Base-by-base conservation (phyloP, 176 grass and related monocot species). In the Oryza meyeriana region DNA sequence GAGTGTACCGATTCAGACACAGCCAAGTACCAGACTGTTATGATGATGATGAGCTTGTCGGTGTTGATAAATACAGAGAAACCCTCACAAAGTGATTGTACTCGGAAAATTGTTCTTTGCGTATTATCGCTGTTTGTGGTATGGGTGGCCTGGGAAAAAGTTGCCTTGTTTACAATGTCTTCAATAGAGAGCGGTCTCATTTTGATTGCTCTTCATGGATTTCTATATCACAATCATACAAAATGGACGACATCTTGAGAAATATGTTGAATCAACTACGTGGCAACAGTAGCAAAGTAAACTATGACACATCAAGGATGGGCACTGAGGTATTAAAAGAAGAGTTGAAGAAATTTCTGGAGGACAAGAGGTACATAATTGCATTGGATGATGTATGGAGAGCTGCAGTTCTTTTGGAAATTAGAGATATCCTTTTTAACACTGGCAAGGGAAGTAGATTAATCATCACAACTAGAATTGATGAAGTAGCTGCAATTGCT, bases 91-190 rank as follows among this genome's bases (percentile, higher is more conserved):
- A 74, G 0, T 87, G 55, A 41, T 20, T 93, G 12, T 32, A 45
- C 5, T 10, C 31, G 14, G 41, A 84, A 38, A 35, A 79, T 32
- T 0, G 16, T 17, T 16, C 30, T 27, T 22, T 71, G 0, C 14
- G 30, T 64, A 77, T 89, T 8, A 72, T 89, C 42, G 61, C 83
- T 25, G 70, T 92, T 14, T 84, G 75, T 64, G 90, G 87, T 45
- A 92, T 92, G 87, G 90, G 90, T 13, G 87, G 90, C 2, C 11
- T 87, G 1, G 90, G 90, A 0, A 89, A 92, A 80, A 87, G 79
- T 24, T 77, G 84, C 22, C 76, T 92, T 45, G 87, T 92, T 8
- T 48, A 71, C 14, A 72, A 18, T 58, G 71, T 83, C 9, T 89
- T 75, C n/a, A 75, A 32, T 13, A 62, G 26, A 8, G 68, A 75